Evolutionary conservation across 495 filamentous ascomycete genomes (phyloP), one percentile per base, ranked within the genome.

Genomic region (Penicillium pancosmium): DNA sequence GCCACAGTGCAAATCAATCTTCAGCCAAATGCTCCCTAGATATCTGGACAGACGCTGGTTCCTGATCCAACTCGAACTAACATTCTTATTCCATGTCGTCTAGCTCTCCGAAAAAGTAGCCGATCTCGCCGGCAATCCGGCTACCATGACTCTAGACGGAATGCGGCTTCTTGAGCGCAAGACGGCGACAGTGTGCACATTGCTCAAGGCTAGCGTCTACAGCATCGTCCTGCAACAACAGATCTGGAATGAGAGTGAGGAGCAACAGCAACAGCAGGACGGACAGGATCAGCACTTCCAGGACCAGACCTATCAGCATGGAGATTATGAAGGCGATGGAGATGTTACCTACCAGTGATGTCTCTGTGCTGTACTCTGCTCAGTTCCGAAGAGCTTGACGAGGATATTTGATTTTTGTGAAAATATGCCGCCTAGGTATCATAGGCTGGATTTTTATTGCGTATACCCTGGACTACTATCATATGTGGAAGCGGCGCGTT

Each of bases 211-310:
- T 34, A 97, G 93, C 74, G 94, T 98, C 50, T 98, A 98, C 73
- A 94, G 89, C 70, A 97, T 98, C 79, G 92, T 98, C 63, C 72
- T 98, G 78, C 92, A 98, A 82, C 92, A 97, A 80, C 89, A 97
- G 84, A 94, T 95, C 56, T 86, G 87, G 56, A 86, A 87, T 68
- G 80, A 84, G 62, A 80, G 73, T 54, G 77, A 73, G 59, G 73
- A 75, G 56, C 71, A 71, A 55, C 66, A 70, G 53, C 69, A 76
- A 40, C 65, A 76, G 41, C 59, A 66, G 38, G 63, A 64, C 36
- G 36, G 12, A 6, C 52, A 73, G 56, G 67, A 64, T 34, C 55
- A 54, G n/a, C 64, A 59, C 40, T 66, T 60, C 31, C 58, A 55
- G 46, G 63, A 74, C 62, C 61, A 63, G 18, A 73, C 66, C 4